Evolutionary conservation across 176 grass and related monocot genomes (phyloP).

Genomic region (Carex parvula): DNA sequence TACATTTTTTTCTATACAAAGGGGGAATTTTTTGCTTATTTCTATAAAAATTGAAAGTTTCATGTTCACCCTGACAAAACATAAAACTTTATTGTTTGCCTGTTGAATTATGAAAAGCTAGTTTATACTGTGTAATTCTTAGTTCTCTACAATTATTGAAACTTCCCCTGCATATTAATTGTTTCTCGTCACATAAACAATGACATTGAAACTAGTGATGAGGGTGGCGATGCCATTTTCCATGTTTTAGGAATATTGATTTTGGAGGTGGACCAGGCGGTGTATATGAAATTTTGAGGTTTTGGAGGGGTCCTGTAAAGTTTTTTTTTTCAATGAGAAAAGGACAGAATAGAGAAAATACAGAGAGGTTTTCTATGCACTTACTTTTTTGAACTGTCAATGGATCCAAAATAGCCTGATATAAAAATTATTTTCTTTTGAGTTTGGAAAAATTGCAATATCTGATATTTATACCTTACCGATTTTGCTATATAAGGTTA

Average conservation of each 20-base stretch:
- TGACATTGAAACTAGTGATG: neutral
- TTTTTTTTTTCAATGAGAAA: neutral
- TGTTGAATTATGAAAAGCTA: neutral
- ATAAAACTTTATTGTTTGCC: neutral
- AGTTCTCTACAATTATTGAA: neutral
- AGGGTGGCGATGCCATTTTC: neutral
- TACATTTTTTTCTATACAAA: conserved; percentile 25
- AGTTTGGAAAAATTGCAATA: neutral
- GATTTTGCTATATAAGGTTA: neutral
- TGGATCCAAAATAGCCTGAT: neutral
- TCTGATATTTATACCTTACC: neutral
- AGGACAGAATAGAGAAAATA: neutral
- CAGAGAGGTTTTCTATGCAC: neutral
- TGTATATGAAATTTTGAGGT: neutral
- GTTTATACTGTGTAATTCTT: neutral
- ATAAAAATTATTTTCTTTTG: neutral
- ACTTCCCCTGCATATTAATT: neutral
- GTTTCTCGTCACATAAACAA: neutral
- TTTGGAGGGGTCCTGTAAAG: neutral
- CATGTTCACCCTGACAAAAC: neutral
- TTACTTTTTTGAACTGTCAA: neutral
- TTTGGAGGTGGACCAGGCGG: neutral
- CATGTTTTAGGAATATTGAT: neutral
- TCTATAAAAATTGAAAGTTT: neutral
- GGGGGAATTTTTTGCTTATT: neutral